Percentiles rank a stretch among this genome's conserved stretches.
phyloP scores from a whole-genome alignment of 495 filamentous ascomycete species.

The Xylaria cubensis region DNA sequence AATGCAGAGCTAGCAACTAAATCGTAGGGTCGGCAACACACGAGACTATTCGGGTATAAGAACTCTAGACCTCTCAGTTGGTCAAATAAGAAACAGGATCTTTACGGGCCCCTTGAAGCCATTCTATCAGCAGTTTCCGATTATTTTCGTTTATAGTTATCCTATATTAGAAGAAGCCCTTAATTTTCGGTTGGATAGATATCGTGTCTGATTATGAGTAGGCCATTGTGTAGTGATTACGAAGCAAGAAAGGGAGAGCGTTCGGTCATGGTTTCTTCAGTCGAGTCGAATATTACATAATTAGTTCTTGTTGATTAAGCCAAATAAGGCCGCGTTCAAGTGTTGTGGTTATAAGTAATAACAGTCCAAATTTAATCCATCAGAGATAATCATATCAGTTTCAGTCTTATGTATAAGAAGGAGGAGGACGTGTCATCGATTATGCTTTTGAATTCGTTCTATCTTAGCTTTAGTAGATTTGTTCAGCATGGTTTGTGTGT shows the following conservation, averaged over 20 bases:
- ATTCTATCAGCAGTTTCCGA: no score
- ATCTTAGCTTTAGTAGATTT: background rate
- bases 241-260: background rate
- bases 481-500: background rate
- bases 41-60: no score
- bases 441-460: background rate
- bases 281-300: background rate
- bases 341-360: no score
- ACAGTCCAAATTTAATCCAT: background rate
- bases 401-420: background rate
- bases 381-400: background rate
- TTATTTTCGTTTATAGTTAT: no score
- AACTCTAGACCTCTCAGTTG: no score
- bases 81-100: no score
- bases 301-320: background rate
- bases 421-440: background rate
- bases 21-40: no score
- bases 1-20: no score
- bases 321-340: background rate
- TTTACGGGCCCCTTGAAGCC: no score
- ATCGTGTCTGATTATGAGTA: no score
- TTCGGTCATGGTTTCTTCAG: background rate
- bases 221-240: background rate
- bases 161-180: no score
- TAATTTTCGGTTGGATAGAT: no score